Conservation (phyloP, 2,329 filamentous ascomycete species). For the Colletotrichum falcatum region DNA sequence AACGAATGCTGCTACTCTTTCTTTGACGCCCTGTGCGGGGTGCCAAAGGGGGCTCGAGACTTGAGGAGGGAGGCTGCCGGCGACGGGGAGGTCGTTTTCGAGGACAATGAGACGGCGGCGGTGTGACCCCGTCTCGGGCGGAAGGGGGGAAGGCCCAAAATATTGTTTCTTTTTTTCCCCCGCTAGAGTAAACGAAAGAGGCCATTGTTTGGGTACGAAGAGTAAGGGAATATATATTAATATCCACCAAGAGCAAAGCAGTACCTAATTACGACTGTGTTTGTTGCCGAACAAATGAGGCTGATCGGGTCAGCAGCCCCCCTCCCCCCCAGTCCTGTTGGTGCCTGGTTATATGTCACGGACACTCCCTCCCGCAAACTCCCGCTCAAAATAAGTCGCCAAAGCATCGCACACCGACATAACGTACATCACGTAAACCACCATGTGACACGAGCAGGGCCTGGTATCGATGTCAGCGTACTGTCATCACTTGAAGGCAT, state of each 20-base stretch:
- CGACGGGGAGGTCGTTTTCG: background rate
- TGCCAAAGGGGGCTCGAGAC: constrained; percentile 6
- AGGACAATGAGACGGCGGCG: constrained; percentile 31
- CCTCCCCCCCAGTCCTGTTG: constrained; percentile 1
- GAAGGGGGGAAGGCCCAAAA: too few relatives aligned
- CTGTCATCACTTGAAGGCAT: background rate
- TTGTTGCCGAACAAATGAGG: background rate
- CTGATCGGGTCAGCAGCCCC: background rate
- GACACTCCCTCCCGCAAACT: constrained; percentile 3
- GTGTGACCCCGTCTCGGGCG: background rate
- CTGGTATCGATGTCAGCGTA: background rate
- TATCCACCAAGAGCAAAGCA: too few relatives aligned
- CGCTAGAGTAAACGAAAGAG: background rate
- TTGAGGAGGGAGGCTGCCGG: constrained; percentile 12
- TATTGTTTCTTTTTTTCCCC: too few relatives aligned
- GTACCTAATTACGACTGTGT: background rate
- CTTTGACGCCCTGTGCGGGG: constrained; percentile 27
- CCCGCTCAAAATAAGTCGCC: constrained; percentile 20
- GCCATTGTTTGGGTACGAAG: background rate
- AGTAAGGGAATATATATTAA: background rate
- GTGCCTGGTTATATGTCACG: constrained; percentile 22
- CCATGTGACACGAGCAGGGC: background rate
- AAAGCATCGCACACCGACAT: background rate
- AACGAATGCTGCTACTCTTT: constrained; percentile 26
- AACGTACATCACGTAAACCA: constrained; percentile 24